phyloP scores from a whole-genome alignment of 768 basidiomycete species.

The Boletus sp. region DNA sequence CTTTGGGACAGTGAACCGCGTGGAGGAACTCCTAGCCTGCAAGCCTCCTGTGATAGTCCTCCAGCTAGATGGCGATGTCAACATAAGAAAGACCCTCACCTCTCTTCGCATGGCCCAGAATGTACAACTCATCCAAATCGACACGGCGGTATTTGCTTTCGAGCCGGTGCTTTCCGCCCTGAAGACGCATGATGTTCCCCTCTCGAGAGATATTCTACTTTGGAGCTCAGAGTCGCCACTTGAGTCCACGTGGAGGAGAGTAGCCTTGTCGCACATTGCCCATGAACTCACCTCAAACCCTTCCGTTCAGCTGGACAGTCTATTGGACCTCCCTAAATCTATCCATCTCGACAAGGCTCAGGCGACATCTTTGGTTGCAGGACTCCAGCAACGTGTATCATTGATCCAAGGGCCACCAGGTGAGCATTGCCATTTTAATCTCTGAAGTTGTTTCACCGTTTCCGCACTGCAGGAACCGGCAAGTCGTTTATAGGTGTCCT shows the following conservation, averaged over 20 bases:
- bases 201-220: constrained; percentile 48
- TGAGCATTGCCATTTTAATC: constrained; percentile 18
- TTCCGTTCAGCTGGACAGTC: constrained; percentile 34
- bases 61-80: constrained; percentile 46
- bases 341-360: constrained; percentile 54
- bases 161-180: constrained; percentile 59
- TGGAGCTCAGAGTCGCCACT: constrained; percentile 38
- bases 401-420: constrained; percentile 73
- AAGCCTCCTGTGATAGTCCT: constrained; percentile 50
- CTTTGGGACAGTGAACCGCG: constrained; percentile 53
- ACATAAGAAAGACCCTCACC: constrained; percentile 36
- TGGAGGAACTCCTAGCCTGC: constrained; percentile 47
- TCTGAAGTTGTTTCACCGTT: not conserved
- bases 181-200: constrained; percentile 38
- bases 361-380: constrained; percentile 40
- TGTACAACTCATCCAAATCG: constrained; percentile 50
- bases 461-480: constrained; percentile 59
- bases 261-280: constrained; percentile 19
- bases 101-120: constrained; percentile 32
- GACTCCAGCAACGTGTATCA: constrained; percentile 52
- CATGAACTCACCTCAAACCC: constrained; percentile 29
- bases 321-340: constrained; percentile 34
- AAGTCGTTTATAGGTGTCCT: constrained; percentile 70
- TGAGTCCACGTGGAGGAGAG: not conserved
- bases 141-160: constrained; percentile 58